Conservation (phyloP, 2,329 filamentous ascomycete genomes). For the Penicillium polonicum region DNA sequence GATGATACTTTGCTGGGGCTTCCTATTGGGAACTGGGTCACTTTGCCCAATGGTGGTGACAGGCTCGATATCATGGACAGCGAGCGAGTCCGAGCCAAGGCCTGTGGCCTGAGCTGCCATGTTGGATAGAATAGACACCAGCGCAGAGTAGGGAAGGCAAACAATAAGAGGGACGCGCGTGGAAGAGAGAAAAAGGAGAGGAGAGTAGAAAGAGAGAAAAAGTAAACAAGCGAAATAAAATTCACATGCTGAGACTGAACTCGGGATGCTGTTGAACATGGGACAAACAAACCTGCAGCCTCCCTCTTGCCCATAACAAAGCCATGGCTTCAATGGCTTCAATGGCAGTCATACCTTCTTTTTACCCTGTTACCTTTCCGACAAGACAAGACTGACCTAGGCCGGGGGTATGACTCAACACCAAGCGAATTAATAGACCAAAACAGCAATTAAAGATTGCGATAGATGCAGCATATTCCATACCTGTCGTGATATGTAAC, state of each 20-base stretch:
- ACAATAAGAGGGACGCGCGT: not conserved
- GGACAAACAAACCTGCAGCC: not conserved
- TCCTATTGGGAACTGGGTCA: not conserved
- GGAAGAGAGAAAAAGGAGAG: not conserved
- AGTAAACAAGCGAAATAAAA: not conserved
- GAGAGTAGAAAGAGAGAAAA: not conserved
- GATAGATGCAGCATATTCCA: not conserved
- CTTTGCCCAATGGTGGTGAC: not conserved
- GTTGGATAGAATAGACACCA: not conserved
- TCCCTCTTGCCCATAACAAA: not conserved
- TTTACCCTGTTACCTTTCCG: not conserved
- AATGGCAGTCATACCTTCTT: not conserved
- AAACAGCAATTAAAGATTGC: too few relatives aligned
- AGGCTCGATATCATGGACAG: not conserved
- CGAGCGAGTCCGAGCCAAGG: not conserved
- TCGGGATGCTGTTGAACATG: not conserved
- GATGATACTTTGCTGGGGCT: not conserved
- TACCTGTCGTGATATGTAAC: not conserved
- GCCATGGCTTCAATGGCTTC: too few relatives aligned
- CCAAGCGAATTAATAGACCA: not conserved
- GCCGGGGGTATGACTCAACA: not conserved
- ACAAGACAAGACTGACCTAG: not conserved
- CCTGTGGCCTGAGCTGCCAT: not conserved
- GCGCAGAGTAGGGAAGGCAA: not conserved
- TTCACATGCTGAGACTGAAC: not conserved